Evolutionary conservation across 2,329 filamentous ascomycete genomes (phyloP).

Genomic region (Sarocladiaceae sp.): DNA sequence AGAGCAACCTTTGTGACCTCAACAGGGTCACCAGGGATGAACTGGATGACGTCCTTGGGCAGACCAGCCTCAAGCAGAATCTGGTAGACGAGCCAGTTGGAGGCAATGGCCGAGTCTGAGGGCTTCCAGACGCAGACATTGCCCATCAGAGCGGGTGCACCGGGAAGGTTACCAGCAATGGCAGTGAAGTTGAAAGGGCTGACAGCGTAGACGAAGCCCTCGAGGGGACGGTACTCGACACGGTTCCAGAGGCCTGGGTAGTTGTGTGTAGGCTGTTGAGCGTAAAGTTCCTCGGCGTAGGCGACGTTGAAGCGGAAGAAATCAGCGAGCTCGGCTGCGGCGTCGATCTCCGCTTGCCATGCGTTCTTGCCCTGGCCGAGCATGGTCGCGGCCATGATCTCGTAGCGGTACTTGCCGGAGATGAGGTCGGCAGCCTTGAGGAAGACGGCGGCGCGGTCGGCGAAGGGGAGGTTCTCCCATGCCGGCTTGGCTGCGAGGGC

Average conservation of each 20-base stretch:
- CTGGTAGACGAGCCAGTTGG: slow-evolving; percentile 84
- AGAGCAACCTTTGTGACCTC: slow-evolving; percentile 75
- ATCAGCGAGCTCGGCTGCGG: slow-evolving; percentile 85
- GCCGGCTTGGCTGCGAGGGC: slow-evolving; percentile 78
- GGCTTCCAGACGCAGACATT: slow-evolving; percentile 98
- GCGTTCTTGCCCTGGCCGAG: slow-evolving; percentile 96
- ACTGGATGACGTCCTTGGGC: slow-evolving; percentile 85
- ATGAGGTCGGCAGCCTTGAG: slow-evolving; percentile 93
- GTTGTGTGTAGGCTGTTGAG: slow-evolving; percentile 79
- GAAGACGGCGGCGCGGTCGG: slow-evolving; percentile 87
- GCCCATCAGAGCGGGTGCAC: slow-evolving; percentile 78
- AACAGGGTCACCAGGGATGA: slow-evolving; percentile 81
- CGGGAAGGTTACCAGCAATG: slow-evolving; percentile 81
- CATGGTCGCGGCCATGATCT: slow-evolving; percentile 94
- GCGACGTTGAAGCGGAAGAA: slow-evolving; percentile 93
- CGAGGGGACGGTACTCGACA: slow-evolving; percentile 80
- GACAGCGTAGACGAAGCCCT: slow-evolving; percentile 93
- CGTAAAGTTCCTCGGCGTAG: slow-evolving; percentile 87
- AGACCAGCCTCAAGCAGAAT: slow-evolving; percentile 89
- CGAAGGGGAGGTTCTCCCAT: slow-evolving; percentile 84
- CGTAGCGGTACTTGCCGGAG: slow-evolving; percentile 87
- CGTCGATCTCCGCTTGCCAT: slow-evolving; percentile 98
- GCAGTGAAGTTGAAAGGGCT: slow-evolving; percentile 97
- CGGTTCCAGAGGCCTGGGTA: slow-evolving; percentile 84
- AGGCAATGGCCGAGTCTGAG: slow-evolving; percentile 81